Percentiles rank a stretch among this genome's conserved stretches.
These are phyloP conservation scores for Penstemon eatonii DNA, from an alignment of 257 asterid species.

Conservation along the genomic window DNA sequence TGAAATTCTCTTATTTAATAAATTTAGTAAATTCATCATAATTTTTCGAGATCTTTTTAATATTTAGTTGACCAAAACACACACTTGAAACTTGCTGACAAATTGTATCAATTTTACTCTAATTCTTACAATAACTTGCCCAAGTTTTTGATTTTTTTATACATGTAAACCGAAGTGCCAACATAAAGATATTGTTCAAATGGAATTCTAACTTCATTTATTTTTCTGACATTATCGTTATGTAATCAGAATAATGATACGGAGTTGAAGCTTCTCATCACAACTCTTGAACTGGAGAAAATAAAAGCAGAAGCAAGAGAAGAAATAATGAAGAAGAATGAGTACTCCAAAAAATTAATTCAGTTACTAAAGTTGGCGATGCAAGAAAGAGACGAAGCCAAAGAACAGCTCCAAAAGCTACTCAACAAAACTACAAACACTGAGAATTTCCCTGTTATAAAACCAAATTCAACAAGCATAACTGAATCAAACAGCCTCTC, in stretches of 20 bases:
- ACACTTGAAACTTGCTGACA: no score
- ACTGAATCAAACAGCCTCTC: slow-evolving; percentile 68
- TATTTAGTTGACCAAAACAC: no score
- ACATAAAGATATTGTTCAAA: no score
- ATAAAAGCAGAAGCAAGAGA: slow-evolving; percentile 43
- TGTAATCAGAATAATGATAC: slow-evolving; percentile 38
- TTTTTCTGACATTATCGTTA: neutral
- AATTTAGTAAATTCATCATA: no score
- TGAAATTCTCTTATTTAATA: no score
- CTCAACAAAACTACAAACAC: slow-evolving; percentile 32
- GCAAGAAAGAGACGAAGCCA: slow-evolving; percentile 63
- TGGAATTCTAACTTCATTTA: neutral
- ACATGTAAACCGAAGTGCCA: no score
- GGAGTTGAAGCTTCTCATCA: slow-evolving; percentile 47
- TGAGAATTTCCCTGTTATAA: slow-evolving; percentile 6
- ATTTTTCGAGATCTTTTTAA: no score
- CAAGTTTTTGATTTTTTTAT: neutral
- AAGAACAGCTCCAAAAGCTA: slow-evolving; percentile 43
- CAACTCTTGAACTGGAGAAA: slow-evolving; percentile 52
- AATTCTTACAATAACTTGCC: neutral
- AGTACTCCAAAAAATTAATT: slow-evolving; percentile 36
- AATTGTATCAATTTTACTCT: neutral
- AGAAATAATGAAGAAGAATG: slow-evolving; percentile 46
- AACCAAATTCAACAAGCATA: slow-evolving; percentile 50
- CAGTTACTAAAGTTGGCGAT: slow-evolving; percentile 41